phyloP scores from a whole-genome alignment of 257 asterid genomes.

The Ajuga chamaepitys region DNA sequence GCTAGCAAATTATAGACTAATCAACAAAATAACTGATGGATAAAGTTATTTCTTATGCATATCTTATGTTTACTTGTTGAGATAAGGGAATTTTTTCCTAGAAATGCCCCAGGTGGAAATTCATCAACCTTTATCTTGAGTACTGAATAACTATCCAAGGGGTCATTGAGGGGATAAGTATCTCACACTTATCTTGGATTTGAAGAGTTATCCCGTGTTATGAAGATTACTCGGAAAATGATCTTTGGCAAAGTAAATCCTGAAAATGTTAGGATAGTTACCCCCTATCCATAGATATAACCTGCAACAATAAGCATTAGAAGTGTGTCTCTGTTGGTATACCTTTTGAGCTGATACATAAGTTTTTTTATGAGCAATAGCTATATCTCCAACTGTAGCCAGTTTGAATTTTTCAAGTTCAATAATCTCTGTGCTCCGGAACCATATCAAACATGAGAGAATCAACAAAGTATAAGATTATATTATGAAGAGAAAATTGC shows the following conservation, averaged over 20 bases:
- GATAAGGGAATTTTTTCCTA: no score
- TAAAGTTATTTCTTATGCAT: not conserved
- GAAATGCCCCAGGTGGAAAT: no score
- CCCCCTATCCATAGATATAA: no score
- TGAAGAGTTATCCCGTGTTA: no score
- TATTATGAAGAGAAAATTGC: not conserved
- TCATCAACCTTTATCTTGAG: no score
- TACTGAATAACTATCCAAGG: no score
- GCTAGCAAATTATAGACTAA: not conserved
- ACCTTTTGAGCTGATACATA: constrained; percentile 85
- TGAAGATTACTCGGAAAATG: no score
- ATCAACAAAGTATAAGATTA: constrained; percentile 5
- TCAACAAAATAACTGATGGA: not conserved
- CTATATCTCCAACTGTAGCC: constrained; percentile 68
- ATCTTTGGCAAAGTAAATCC: no score
- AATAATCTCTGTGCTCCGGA: constrained; percentile 56
- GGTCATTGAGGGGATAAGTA: no score
- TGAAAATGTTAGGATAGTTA: no score
- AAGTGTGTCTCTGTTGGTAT: constrained; percentile 2
- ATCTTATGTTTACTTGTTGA: not conserved
- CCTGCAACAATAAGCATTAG: not conserved
- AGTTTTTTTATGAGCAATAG: constrained; percentile 74
- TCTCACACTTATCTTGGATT: no score
- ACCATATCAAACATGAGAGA: constrained; percentile 39
- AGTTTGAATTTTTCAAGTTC: constrained; percentile 57